Percentiles rank a stretch among this genome's conserved stretches.
These are phyloP conservation scores for Aspergillus fumigatiaffinis DNA, from an alignment of 2,329 filamentous ascomycete genomes.

Conservation along the genomic window DNA sequence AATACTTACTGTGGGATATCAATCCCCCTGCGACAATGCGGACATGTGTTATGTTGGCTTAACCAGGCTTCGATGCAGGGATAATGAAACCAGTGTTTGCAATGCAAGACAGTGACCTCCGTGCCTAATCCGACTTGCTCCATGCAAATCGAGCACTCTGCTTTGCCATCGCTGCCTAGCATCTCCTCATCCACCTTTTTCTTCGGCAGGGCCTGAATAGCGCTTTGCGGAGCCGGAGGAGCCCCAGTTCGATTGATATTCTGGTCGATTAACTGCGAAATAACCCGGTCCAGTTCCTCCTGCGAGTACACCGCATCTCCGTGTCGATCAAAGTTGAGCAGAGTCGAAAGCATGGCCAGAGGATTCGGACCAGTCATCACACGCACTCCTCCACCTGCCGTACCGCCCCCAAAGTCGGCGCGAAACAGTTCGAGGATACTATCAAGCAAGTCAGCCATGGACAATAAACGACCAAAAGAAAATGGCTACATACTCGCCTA, in stretches of 20 bases:
- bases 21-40: constrained; percentile 49
- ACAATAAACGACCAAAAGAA: neutral
- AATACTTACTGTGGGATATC: constrained; percentile 22
- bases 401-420: constrained; percentile 13
- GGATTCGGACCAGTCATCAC: constrained; percentile 31
- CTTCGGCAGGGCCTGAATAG: constrained; percentile 69
- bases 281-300: constrained; percentile 83
- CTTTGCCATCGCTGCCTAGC: constrained; percentile 62
- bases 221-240: constrained; percentile 71
- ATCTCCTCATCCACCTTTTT: constrained; percentile 67
- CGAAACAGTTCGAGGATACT: constrained; percentile 29
- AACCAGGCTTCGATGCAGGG: constrained; percentile 80
- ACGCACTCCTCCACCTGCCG: constrained; percentile 14
- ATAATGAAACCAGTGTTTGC: constrained; percentile 90
- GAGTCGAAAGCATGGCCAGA: constrained; percentile 43
- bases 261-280: constrained; percentile 83
- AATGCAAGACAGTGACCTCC: constrained; percentile 74
- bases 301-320: constrained; percentile 89
- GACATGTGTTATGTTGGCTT: constrained; percentile 87
- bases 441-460: constrained; percentile 6
- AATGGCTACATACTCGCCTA: constrained; percentile 44
- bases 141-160: constrained; percentile 93
- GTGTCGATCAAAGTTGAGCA: constrained; percentile 42
- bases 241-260: constrained; percentile 70
- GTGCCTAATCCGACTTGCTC: constrained; percentile 71